phyloP scores from a whole-genome alignment of 1,284 basidiomycete genomes.

The Peniophora sp. region DNA sequence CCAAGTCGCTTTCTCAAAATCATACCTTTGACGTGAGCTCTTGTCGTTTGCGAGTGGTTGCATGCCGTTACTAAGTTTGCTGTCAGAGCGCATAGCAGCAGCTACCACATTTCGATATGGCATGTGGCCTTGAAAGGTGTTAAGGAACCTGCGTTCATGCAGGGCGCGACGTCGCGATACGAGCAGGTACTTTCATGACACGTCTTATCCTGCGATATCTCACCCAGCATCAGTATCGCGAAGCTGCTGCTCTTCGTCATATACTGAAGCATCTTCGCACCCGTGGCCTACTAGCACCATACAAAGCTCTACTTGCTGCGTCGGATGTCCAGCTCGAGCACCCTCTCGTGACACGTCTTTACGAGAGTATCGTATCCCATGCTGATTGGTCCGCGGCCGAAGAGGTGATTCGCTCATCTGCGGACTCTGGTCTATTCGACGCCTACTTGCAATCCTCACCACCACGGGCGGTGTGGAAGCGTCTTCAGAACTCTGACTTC shows the following conservation, averaged over 20 bases:
- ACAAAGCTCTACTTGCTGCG: slow-evolving; percentile 49
- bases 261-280: slow-evolving; percentile 77
- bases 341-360: slow-evolving; percentile 59
- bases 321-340: slow-evolving; percentile 60
- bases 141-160: slow-evolving; percentile 44
- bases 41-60: background rate
- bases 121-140: slow-evolving; percentile 56
- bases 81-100: slow-evolving; percentile 50
- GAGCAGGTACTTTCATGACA: slow-evolving; percentile 43
- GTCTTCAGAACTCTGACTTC: slow-evolving; percentile 45
- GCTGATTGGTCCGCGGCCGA: slow-evolving; percentile 63
- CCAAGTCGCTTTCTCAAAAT: slow-evolving; percentile 67
- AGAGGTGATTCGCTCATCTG: slow-evolving; percentile 39
- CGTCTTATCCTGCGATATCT: slow-evolving; percentile 5
- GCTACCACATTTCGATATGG: slow-evolving; percentile 76
- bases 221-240: slow-evolving; percentile 42
- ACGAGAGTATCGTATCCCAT: slow-evolving; percentile 56
- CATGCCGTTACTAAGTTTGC: background rate
- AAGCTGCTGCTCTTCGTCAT: slow-evolving; percentile 56
- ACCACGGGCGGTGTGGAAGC: slow-evolving; percentile 51
- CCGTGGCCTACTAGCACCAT: slow-evolving; percentile 64
- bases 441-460: slow-evolving; percentile 48
- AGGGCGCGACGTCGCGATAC: slow-evolving; percentile 39
- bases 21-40: slow-evolving; percentile 55
- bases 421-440: slow-evolving; percentile 49